Evolutionary conservation across 768 basidiomycete genomes (phyloP).

Genomic region (Guyanaporus albipodus): DNA sequence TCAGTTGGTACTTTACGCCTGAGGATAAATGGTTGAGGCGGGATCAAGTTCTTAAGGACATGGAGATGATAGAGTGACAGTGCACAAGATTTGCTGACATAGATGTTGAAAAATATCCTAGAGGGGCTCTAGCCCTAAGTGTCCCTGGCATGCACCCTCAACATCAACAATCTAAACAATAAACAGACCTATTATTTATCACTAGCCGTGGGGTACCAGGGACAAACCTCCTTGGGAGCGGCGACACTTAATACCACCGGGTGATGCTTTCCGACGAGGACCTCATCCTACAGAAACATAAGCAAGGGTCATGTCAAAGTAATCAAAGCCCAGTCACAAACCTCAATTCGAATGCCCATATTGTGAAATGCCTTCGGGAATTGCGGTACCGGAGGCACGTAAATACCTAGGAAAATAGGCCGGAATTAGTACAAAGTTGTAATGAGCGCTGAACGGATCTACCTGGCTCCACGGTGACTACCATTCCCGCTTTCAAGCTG

Average conservation of each 20-base stretch:
- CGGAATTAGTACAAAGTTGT: constrained; percentile 1
- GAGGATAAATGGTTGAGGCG: constrained; percentile 76
- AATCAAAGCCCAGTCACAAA: constrained; percentile 20
- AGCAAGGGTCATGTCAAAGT: background rate
- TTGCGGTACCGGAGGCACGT: constrained; percentile 73
- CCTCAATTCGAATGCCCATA: constrained; percentile 90
- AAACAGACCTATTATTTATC: constrained; percentile 1
- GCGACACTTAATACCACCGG: constrained; percentile 61
- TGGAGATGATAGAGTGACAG: constrained; percentile 29
- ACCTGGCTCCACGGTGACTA: constrained; percentile 91
- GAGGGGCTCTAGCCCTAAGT: constrained; percentile 57
- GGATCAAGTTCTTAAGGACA: constrained; percentile 53
- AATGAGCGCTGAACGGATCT: constrained; percentile 9
- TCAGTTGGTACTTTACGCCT: constrained; percentile 77
- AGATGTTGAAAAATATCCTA: constrained; percentile 20
- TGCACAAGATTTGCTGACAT: background rate
- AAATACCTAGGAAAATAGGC: constrained; percentile 53
- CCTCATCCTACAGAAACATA: constrained; percentile 52
- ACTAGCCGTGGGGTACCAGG: background rate
- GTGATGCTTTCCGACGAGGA: constrained; percentile 60
- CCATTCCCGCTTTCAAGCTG: constrained; percentile 81
- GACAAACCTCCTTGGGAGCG: constrained; percentile 79
- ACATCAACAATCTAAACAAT: constrained; percentile 58
- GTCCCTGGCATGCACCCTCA: constrained; percentile 75
- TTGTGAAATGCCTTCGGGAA: constrained; percentile 91